These are phyloP conservation scores for Alternaria gansuensis DNA, from an alignment of 2,329 filamentous ascomycete genomes.

Conservation along the genomic window DNA sequence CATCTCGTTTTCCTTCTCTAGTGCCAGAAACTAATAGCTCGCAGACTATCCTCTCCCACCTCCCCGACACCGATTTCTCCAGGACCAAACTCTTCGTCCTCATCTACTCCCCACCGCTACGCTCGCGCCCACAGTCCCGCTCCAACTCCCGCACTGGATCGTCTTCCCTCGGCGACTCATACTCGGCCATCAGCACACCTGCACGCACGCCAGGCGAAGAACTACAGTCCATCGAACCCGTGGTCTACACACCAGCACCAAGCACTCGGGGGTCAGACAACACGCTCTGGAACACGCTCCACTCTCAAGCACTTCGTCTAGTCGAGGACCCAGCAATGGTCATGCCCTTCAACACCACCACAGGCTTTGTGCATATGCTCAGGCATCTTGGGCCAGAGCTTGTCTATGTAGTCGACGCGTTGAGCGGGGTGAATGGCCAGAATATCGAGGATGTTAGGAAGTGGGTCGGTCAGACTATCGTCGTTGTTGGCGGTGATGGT, in stretches of 20 bases:
- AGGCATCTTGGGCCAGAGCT: conserved; percentile 85
- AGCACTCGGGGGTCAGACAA: conserved; percentile 49
- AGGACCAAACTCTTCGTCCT: conserved; percentile 83
- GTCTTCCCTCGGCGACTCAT: conserved; percentile 78
- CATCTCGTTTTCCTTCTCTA: neutral
- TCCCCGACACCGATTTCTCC: conserved; percentile 78
- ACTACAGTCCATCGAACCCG: conserved; percentile 53
- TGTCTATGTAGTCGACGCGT: conserved; percentile 86
- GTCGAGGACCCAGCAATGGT: conserved; percentile 88
- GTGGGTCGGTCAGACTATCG: conserved; percentile 69
- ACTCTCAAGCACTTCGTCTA: conserved; percentile 78
- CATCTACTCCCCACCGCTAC: conserved; percentile 84
- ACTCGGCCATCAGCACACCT: conserved; percentile 80
- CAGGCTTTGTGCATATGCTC: conserved; percentile 85
- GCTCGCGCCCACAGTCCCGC: conserved; percentile 63
- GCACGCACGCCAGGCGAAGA: conserved; percentile 73
- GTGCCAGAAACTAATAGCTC: conserved; percentile 29
- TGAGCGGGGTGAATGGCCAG: conserved; percentile 78
- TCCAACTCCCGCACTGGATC: conserved; percentile 47
- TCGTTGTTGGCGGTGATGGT: conserved; percentile 64
- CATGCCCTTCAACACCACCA: conserved; percentile 84
- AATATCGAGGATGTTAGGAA: conserved; percentile 71
- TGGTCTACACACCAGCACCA: conserved; percentile 48
- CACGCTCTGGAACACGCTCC: conserved; percentile 78
- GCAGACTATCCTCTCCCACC: conserved; percentile 79